Conservation (phyloP, 1,284 basidiomycete genomes). For the Schizophyllum amplum region DNA sequence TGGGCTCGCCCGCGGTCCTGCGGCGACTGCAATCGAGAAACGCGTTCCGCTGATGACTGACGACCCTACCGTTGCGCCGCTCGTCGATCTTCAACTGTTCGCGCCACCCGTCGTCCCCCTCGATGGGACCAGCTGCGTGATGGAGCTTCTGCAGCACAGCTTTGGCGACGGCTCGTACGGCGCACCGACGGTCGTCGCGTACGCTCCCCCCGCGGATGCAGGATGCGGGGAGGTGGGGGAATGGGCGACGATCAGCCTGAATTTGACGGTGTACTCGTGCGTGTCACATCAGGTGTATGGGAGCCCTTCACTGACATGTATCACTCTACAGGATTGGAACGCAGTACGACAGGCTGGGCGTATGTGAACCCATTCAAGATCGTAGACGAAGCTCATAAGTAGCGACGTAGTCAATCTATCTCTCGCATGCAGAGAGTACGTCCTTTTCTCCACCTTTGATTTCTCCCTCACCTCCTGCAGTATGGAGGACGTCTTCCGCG, state of each 20-base stretch:
- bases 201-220: constrained; percentile 26
- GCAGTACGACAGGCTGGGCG: constrained; percentile 33
- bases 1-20: constrained; percentile 15
- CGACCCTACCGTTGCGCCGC: constrained; percentile 24
- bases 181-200: constrained; percentile 27
- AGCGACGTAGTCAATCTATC: constrained; percentile 22
- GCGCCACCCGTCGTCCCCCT: constrained; percentile 30
- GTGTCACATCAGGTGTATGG: constrained; percentile 4
- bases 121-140: constrained; percentile 24
- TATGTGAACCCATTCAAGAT: too few relatives aligned
- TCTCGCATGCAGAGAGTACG: constrained; percentile 30
- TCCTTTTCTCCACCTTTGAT: neutral
- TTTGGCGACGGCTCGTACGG: constrained; percentile 17
- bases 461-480: constrained; percentile 12
- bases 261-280: constrained; percentile 30
- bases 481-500: constrained; percentile 34
- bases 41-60: constrained; percentile 28
- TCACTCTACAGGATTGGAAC: constrained; percentile 24
- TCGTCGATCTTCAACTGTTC: constrained; percentile 33
- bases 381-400: too few relatives aligned
- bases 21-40: constrained; percentile 14
- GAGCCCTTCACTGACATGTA: neutral
- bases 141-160: constrained; percentile 11
- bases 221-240: constrained; percentile 27
- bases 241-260: constrained; percentile 31